These are phyloP conservation scores for Scenedesmus sp. DNA, from an alignment of 163 green algal genomes.

Conservation along the genomic window DNA sequence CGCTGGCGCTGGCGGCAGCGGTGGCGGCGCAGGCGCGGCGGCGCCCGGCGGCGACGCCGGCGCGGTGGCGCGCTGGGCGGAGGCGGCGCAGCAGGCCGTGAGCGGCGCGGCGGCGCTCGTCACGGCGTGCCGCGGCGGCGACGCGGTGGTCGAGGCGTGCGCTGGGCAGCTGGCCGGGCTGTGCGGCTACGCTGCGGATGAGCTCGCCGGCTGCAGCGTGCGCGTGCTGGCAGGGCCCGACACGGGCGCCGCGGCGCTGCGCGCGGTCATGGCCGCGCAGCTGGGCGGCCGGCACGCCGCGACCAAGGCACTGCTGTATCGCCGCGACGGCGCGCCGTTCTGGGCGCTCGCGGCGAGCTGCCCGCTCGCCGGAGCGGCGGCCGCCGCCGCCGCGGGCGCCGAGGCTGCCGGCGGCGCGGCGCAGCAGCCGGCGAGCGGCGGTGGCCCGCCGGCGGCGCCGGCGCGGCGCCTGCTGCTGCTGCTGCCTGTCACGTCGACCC, in stretches of 20 bases:
- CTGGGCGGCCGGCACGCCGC: conserved; percentile 4
- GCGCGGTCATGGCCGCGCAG: conserved; percentile 41
- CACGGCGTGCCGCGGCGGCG: no score
- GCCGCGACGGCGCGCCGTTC: conserved; percentile 61
- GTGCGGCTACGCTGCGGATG: conserved; percentile 2
- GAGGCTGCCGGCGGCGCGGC: neutral
- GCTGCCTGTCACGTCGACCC: conserved; percentile 59
- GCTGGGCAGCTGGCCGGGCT: neutral
- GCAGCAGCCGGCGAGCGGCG: conserved; percentile 15
- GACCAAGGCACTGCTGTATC: conserved; percentile 62
- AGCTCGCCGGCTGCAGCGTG: conserved; percentile 12
- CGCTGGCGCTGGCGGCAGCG: no score
- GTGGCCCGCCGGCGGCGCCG: neutral
- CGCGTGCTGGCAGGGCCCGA: conserved; percentile 44
- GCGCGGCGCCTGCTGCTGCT: conserved; percentile 42
- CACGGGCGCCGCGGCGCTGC: conserved; percentile 48
- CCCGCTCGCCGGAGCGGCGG: conserved; percentile 29
- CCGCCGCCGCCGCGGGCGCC: neutral
- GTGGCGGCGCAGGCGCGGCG: no score
- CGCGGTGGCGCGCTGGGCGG: no score
- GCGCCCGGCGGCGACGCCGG: no score
- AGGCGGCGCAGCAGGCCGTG: no score
- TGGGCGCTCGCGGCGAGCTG: conserved; percentile 58
- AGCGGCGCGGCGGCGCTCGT: no score
- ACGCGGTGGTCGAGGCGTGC: no score